These are phyloP conservation scores for Trichocomaceae sp. DNA, from an alignment of 2,329 filamentous ascomycete genomes.

Conservation along the genomic window DNA sequence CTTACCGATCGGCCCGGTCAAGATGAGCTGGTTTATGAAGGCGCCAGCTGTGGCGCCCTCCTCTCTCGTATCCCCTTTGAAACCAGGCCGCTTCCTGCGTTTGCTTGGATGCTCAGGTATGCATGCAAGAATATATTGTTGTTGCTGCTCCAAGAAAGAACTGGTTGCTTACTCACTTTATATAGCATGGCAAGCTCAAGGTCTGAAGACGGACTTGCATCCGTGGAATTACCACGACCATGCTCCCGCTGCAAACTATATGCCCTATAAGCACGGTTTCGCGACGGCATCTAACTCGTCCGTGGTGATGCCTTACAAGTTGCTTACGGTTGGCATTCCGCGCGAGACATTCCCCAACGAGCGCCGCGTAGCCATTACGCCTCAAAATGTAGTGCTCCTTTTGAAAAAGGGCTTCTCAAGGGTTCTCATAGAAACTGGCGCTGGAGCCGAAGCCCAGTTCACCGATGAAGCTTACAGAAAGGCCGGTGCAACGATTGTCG, in stretches of 20 bases:
- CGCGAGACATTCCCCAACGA: constrained; percentile 72
- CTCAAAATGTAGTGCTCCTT: constrained; percentile 72
- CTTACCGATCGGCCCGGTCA: not conserved
- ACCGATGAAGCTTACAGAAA: constrained; percentile 68
- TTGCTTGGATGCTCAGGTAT: constrained; percentile 7
- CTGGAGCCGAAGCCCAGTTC: constrained; percentile 72
- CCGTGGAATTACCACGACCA: not conserved
- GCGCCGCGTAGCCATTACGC: constrained; percentile 76
- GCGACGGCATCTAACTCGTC: constrained; percentile 10
- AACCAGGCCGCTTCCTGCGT: not conserved
- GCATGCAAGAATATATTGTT: not conserved
- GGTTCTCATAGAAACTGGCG: constrained; percentile 72
- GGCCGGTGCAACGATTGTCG: constrained; percentile 71
- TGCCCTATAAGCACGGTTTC: not conserved
- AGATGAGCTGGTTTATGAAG: constrained; percentile 13
- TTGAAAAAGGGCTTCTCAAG: constrained; percentile 78
- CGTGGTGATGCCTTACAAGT: constrained; percentile 53
- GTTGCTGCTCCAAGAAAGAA: too few species aligned
- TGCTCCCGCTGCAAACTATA: not conserved
- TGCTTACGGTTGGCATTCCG: constrained; percentile 71
- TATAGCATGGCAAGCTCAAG: not conserved
- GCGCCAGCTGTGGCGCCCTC: constrained; percentile 8
- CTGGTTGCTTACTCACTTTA: not conserved
- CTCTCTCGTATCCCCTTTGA: not conserved
- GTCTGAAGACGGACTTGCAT: not conserved